Base-by-base conservation (phyloP, 257 asterid genomes). In the Phtheirospermum japonicum region DNA sequence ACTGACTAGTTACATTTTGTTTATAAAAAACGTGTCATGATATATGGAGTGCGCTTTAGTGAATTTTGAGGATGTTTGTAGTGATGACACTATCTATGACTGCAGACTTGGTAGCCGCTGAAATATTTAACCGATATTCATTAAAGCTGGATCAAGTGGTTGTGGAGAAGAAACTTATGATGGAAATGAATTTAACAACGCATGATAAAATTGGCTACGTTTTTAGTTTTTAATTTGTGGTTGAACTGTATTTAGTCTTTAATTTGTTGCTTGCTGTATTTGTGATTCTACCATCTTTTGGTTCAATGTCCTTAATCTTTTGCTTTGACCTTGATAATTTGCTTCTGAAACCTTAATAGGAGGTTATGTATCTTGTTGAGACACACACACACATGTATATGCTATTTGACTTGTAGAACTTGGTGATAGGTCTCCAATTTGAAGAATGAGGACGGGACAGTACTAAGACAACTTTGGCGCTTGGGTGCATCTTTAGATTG, bases 401-500 rank as follows among this genome's bases (percentile, higher is more conserved):
- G 9, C 26, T 42, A 9, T 14, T 63, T 52, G 26, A 59, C 65
- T 52, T 73, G 39, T n/a, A n/a, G n/a, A n/a, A n/a, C n/a, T 33
- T 57, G 54, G 48, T 63, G 37, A 66, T 70, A 92, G 98, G 97
- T 86, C 40, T 89, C 97, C 97, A 82, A 86, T 61, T 89, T 97
- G 98, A 92, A 89, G 83, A 42, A 82, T 50, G 86, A 84, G 71
- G 72, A 86, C 46, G 98, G 98, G 32, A 92, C 95, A 18, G 89
- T 92, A 57, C 73, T 92, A 66, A 68, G 78, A 59, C 98, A 92
- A 72, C 88, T 92, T 37, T 85, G 97, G 37, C 82, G 93, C 65
- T 67, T 91, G 74, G 98, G 98, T 71, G 95, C 98, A 54, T 92
- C 98, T 49, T 60, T 77, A 14, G 82, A 77, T 69, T 89, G 98